Evolutionary conservation across 192 early-diverging fungal species (phyloP).

Genomic region (Martensiomyces pterosporus): DNA sequence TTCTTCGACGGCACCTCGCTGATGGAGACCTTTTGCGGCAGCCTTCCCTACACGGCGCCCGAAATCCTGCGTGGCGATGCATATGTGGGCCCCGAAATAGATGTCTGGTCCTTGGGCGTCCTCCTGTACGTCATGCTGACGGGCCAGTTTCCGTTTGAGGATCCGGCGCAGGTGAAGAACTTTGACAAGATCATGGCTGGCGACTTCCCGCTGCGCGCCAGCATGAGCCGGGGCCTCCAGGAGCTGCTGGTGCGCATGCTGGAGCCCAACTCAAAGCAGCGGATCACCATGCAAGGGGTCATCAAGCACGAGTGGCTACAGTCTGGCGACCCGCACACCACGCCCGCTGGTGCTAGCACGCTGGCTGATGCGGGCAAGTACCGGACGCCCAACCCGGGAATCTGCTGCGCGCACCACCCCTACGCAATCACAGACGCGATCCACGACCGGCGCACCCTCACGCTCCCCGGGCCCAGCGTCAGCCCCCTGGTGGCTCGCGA

Average conservation of each 20-base stretch:
- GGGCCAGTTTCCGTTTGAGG: slow-evolving; percentile 62
- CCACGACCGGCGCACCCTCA: slow-evolving; percentile 23
- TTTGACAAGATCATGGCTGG: slow-evolving; percentile 56
- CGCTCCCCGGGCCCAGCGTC: slow-evolving; percentile 23
- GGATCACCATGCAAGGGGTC: slow-evolving; percentile 30
- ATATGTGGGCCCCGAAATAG: slow-evolving; percentile 91
- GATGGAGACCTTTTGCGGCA: slow-evolving; percentile 88
- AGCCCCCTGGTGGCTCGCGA: slow-evolving; percentile 26
- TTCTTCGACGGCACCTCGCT: slow-evolving; percentile 62
- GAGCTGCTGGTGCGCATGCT: slow-evolving; percentile 49
- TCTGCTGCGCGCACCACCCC: slow-evolving; percentile 19
- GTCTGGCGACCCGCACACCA: background rate
- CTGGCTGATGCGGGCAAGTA: background rate
- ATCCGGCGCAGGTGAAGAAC: slow-evolving; percentile 44
- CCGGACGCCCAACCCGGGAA: slow-evolving; percentile 3
- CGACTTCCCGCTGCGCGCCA: slow-evolving; percentile 43
- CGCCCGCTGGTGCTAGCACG: background rate
- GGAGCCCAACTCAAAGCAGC: slow-evolving; percentile 27
- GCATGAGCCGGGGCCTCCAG: slow-evolving; percentile 34
- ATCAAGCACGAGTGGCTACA: slow-evolving; percentile 37
- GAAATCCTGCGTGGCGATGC: slow-evolving; percentile 90
- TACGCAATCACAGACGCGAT: slow-evolving; percentile 5
- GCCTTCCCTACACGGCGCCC: slow-evolving; percentile 81
- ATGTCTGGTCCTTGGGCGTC: slow-evolving; percentile 94
- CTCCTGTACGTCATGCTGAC: slow-evolving; percentile 83